Evolutionary conservation across 768 basidiomycete genomes (phyloP).

Genomic region (Tephrocybe sp.): DNA sequence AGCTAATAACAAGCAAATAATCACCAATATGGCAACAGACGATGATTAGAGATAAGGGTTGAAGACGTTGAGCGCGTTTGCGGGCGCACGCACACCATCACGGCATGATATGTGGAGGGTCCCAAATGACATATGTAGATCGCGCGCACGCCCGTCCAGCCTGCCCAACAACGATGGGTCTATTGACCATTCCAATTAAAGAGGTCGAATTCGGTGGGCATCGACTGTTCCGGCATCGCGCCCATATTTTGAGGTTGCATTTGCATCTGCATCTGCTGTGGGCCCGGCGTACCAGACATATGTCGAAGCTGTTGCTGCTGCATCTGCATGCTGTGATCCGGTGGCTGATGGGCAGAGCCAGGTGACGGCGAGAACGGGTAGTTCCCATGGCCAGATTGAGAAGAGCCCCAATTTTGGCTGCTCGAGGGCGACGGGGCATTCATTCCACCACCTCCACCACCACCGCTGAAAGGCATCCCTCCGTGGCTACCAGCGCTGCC

Average conservation of each 20-base stretch:
- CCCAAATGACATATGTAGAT: conserved; percentile 5
- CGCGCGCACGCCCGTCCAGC: neutral
- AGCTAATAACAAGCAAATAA: conserved; percentile 21
- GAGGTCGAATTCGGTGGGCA: conserved; percentile 52
- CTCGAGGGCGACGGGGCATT: conserved; percentile 31
- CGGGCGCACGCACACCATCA: no score
- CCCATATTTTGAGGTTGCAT: conserved; percentile 34
- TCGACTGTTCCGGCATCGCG: conserved; percentile 34
- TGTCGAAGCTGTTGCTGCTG: conserved; percentile 39
- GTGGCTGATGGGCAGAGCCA: conserved; percentile 19
- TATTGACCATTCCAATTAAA: conserved; percentile 55
- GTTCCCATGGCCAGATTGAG: conserved; percentile 20
- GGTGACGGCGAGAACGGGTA: conserved; percentile 42
- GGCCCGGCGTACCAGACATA: conserved; percentile 52
- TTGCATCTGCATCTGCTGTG: conserved; percentile 30
- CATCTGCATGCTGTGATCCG: conserved; percentile 27
- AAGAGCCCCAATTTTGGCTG: conserved; percentile 32
- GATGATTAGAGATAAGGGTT: conserved; percentile 19
- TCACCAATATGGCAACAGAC: conserved; percentile 22
- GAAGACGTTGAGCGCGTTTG: no score
- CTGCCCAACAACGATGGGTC: neutral
- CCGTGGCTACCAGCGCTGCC: conserved; percentile 32
- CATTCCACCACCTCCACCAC: conserved; percentile 16
- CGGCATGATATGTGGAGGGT: neutral
- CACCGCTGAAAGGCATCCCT: conserved; percentile 16